A percentile compares a stretch with the other conserved stretches of the same genome.
Evolutionary conservation across 2,329 filamentous ascomycete species (phyloP).

Genomic region (Tolypocladium inflatum): DNA sequence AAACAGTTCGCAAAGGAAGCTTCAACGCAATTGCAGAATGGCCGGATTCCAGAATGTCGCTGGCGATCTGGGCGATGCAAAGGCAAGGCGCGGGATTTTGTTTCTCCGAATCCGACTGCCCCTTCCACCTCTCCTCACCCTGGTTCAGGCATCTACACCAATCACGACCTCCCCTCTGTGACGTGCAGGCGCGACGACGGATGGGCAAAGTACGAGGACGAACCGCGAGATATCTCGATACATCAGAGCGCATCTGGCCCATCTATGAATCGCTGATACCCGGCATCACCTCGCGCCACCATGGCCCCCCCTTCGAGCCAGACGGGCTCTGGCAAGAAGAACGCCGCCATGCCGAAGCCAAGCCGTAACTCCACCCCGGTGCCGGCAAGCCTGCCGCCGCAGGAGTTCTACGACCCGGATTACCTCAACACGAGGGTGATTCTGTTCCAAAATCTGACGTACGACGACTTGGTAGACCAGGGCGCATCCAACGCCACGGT

Average conservation of each 20-base stretch:
- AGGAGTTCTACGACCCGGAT: constrained; percentile 48
- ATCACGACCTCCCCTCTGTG: neutral
- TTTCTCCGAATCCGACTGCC: neutral
- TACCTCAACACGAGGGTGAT: constrained; percentile 57
- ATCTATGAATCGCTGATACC: constrained; percentile 1
- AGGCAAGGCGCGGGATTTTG: neutral
- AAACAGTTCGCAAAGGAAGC: too few relatives aligned
- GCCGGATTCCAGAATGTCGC: too few relatives aligned
- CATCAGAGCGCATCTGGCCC: neutral
- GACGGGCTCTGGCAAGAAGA: constrained; percentile 58
- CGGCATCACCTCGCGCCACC: constrained; percentile 4
- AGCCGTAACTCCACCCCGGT: constrained; percentile 71
- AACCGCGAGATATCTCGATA: neutral
- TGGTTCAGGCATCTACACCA: neutral
- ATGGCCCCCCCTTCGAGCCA: constrained; percentile 53
- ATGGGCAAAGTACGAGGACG: neutral
- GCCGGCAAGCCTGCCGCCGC: constrained; percentile 41
- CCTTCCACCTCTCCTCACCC: neutral
- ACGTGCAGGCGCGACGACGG: constrained; percentile 2
- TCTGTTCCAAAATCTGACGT: constrained; percentile 48
- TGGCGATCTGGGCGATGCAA: too few relatives aligned
- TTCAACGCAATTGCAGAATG: too few relatives aligned
- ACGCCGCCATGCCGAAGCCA: constrained; percentile 51
- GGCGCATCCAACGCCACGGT: constrained; percentile 46
- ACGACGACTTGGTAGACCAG: constrained; percentile 62